These are phyloP conservation scores for Phialophora expanda DNA, from an alignment of 2,329 filamentous ascomycete genomes.

Conservation along the genomic window DNA sequence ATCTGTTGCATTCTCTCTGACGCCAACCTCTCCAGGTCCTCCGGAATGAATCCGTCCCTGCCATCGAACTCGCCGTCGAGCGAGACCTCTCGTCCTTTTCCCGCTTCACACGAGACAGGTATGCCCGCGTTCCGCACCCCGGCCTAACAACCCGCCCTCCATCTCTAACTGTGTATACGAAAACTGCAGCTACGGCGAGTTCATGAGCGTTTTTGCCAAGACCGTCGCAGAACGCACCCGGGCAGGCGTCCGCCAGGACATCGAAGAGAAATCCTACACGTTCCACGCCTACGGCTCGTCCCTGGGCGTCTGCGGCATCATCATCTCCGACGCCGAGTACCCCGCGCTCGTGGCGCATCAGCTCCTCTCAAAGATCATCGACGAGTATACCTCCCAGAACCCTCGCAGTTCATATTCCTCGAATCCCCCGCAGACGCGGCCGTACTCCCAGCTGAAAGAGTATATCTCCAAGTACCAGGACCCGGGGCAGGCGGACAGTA, in stretches of 20 bases:
- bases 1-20: constrained; percentile 8
- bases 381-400: constrained; percentile 82
- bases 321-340: constrained; percentile 78
- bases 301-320: constrained; percentile 75
- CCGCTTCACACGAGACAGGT: constrained; percentile 77
- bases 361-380: constrained; percentile 81
- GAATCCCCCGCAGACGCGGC: constrained; percentile 57
- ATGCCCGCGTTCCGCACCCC: constrained; percentile 39
- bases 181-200: constrained; percentile 60
- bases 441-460: constrained; percentile 76
- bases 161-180: constrained; percentile 13
- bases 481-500: constrained; percentile 75
- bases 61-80: constrained; percentile 76
- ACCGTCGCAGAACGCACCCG: constrained; percentile 84
- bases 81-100: constrained; percentile 79
- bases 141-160: background rate
- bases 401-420: constrained; percentile 71
- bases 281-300: constrained; percentile 80
- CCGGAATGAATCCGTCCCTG: constrained; percentile 77
- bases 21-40: constrained; percentile 65
- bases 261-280: constrained; percentile 80
- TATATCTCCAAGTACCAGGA: constrained; percentile 61
- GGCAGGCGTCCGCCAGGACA: constrained; percentile 80
- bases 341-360: constrained; percentile 81
- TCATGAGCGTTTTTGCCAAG: constrained; percentile 85